Conservation (phyloP, 75 land plant species). For the Cunninghamia lanceolata region DNA sequence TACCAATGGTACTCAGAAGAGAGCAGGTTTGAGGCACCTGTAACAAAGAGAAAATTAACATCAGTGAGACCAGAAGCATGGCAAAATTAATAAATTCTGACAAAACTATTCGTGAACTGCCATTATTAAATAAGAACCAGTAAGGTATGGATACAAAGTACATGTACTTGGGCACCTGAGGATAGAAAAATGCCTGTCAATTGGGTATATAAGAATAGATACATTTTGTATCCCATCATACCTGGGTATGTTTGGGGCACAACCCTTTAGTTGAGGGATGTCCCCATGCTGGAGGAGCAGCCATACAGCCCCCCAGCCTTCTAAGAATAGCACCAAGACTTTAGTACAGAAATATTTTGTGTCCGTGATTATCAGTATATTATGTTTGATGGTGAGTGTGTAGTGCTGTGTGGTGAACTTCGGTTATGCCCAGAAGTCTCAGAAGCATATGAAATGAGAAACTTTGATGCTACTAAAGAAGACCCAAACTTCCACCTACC, state of each 20-base stretch:
- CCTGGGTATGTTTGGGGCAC: neutral
- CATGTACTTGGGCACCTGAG: neutral
- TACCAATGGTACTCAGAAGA: slow-evolving; percentile 53
- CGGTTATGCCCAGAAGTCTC: neutral
- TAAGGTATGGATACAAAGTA: neutral
- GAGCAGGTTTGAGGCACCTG: slow-evolving; percentile 19
- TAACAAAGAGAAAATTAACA: slow-evolving; percentile 11
- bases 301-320: too few relatives aligned
- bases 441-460: neutral
- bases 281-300: neutral
- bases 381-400: neutral
- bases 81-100: neutral
- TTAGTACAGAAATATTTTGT: too few relatives aligned
- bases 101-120: neutral
- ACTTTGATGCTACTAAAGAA: neutral
- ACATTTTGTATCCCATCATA: neutral
- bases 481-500: too few relatives aligned
- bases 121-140: neutral
- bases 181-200: neutral
- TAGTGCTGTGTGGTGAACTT: neutral
- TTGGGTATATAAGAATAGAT: neutral
- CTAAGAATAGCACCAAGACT: too few relatives aligned
- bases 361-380: too few relatives aligned
- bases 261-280: neutral
- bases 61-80: neutral